Evolutionary conservation across 2,329 filamentous ascomycete genomes (phyloP).

Genomic region (Sordariomycetes sp.): DNA sequence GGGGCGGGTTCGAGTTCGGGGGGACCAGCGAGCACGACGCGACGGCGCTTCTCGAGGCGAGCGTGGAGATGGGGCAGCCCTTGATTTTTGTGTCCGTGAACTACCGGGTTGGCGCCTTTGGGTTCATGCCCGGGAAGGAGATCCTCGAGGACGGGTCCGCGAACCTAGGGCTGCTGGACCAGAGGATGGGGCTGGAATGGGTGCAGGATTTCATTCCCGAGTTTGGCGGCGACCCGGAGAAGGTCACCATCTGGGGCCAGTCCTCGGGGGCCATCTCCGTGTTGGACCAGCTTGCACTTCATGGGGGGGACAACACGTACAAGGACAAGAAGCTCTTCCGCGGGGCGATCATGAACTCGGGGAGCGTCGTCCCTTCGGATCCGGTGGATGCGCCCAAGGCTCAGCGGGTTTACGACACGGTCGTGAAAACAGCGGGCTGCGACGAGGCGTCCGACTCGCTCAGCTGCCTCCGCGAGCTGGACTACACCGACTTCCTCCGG

Average conservation of each 20-base stretch:
- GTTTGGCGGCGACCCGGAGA: constrained; percentile 55
- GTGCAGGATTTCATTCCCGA: constrained; percentile 54
- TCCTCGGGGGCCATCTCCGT: constrained; percentile 49
- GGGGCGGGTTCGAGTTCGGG: constrained; percentile 34
- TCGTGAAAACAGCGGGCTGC: constrained; percentile 44
- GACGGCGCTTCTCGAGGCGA: constrained; percentile 18
- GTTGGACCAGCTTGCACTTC: constrained; percentile 50
- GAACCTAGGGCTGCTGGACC: constrained; percentile 52
- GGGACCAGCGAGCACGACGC: constrained; percentile 25
- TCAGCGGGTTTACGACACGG: constrained; percentile 41
- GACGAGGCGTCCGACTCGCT: constrained; percentile 33
- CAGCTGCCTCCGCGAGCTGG: constrained; percentile 40
- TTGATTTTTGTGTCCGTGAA: constrained; percentile 55
- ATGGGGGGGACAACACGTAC: constrained; percentile 51
- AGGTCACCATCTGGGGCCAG: constrained; percentile 57
- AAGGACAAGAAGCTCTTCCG: constrained; percentile 54
- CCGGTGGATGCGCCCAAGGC: constrained; percentile 44
- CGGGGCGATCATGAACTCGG: constrained; percentile 54
- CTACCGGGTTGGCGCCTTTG: constrained; percentile 53
- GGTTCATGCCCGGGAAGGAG: constrained; percentile 48
- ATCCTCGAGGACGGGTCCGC: constrained; percentile 41
- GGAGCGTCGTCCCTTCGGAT: constrained; percentile 36
- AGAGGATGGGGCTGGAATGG: constrained; percentile 51
- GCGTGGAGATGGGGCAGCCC: constrained; percentile 34
- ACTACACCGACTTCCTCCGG: constrained; percentile 39